phyloP scores from a whole-genome alignment of 495 filamentous ascomycete genomes.

The Penicillium herquei region DNA sequence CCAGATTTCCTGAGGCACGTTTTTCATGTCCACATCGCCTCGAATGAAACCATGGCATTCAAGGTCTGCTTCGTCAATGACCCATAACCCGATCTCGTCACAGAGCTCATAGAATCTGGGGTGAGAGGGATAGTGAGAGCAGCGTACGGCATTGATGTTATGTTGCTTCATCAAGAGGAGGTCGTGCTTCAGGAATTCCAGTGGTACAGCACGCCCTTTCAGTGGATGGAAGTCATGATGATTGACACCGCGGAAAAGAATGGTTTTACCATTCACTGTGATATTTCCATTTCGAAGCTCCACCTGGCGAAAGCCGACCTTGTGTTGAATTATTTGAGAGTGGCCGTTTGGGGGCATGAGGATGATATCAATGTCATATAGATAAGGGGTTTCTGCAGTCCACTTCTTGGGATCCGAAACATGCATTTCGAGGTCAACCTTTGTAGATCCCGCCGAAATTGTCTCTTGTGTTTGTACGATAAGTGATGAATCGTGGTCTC shows the following conservation, averaged over 20 bases:
- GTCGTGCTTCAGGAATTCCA: constrained; percentile 55
- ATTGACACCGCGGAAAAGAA: constrained; percentile 61
- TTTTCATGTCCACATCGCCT: background rate
- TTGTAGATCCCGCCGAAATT: background rate
- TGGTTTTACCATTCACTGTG: constrained; percentile 56
- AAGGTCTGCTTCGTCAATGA: constrained; percentile 71
- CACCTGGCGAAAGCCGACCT: constrained; percentile 58
- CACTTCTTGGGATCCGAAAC: constrained; percentile 29
- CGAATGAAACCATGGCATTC: constrained; percentile 63
- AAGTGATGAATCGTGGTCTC: constrained; percentile 16
- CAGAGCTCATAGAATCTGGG: constrained; percentile 57
- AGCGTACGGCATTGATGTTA: constrained; percentile 65
- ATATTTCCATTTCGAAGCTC: constrained; percentile 57
- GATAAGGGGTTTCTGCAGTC: constrained; percentile 63
- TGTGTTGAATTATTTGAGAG: constrained; percentile 44
- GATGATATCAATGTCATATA: constrained; percentile 51
- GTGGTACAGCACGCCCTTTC: constrained; percentile 58
- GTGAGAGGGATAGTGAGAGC: constrained; percentile 61
- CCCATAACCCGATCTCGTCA: constrained; percentile 67
- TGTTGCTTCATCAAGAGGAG: constrained; percentile 65
- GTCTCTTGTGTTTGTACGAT: background rate
- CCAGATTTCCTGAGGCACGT: background rate
- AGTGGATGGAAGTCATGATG: constrained; percentile 62
- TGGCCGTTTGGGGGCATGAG: background rate
- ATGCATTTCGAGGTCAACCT: constrained; percentile 39